Conservation (phyloP, 2,329 filamentous ascomycete genomes). For the Diaporthe velutina region DNA sequence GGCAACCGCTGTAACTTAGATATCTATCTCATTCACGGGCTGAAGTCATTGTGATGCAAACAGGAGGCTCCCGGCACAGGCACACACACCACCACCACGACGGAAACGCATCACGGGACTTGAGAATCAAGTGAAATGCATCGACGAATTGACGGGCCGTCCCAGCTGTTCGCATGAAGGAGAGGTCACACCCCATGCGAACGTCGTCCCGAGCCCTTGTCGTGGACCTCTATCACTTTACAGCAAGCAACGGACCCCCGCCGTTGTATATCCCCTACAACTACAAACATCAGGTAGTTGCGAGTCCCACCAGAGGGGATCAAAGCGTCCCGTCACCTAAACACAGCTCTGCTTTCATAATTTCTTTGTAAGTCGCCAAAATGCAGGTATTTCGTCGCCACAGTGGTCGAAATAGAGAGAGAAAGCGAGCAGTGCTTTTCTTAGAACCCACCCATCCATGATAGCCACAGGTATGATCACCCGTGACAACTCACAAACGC, state of each 20-base stretch:
- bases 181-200: neutral
- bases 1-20: constrained; percentile 6
- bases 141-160: constrained; percentile 22
- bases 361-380: constrained; percentile 20
- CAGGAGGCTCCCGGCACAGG: no score
- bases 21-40: neutral
- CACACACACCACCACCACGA: neutral
- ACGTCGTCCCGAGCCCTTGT: neutral
- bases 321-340: neutral
- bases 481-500: constrained; percentile 19
- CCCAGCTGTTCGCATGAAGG: constrained; percentile 7
- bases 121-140: neutral
- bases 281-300: neutral
- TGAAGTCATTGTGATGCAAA: constrained; percentile 11
- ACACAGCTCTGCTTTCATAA: constrained; percentile 3
- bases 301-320: neutral
- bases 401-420: neutral
- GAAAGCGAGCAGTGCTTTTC: neutral
- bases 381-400: neutral
- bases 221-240: neutral
- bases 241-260: neutral
- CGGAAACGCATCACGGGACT: neutral
- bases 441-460: neutral
- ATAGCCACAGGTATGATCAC: neutral
- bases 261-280: neutral